Evolutionary conservation across 1,139 yeast species (phyloP).

Genomic region (Nakaseomyces uthaithaninus): DNA sequence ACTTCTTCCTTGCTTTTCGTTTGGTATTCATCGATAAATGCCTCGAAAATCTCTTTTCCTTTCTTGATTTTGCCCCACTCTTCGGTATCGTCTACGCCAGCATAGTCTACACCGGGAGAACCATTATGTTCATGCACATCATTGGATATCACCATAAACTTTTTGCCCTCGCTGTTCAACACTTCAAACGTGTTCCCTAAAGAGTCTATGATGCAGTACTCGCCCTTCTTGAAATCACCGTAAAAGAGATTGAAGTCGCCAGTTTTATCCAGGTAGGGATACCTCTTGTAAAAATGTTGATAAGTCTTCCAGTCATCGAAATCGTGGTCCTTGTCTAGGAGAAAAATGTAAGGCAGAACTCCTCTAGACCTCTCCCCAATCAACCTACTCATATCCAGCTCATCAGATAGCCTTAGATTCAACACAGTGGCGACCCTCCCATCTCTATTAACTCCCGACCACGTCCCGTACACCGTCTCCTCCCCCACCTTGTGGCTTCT

Average conservation of each 20-base stretch:
- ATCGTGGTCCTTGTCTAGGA: constrained; percentile 36
- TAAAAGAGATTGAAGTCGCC: constrained; percentile 83
- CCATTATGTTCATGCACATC: constrained; percentile 28
- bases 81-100: constrained; percentile 38
- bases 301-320: constrained; percentile 41
- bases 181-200: constrained; percentile 37
- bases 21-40: constrained; percentile 34
- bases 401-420: constrained; percentile 41
- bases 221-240: constrained; percentile 46
- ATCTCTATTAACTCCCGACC: constrained; percentile 67
- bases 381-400: constrained; percentile 25
- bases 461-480: constrained; percentile 56
- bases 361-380: constrained; percentile 55
- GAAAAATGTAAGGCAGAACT: constrained; percentile 51
- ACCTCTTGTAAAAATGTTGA: constrained; percentile 22
- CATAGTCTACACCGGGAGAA: constrained; percentile 24
- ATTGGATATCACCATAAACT: constrained; percentile 28
- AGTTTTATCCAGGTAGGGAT: constrained; percentile 38
- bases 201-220: constrained; percentile 29
- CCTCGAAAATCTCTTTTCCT: constrained; percentile 43
- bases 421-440: constrained; percentile 71
- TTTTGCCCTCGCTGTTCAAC: constrained; percentile 17
- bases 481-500: constrained; percentile 38
- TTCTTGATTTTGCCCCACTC: constrained; percentile 67
- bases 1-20: constrained; percentile 23